Evolutionary conservation across 306 rosid species (phyloP), one percentile per base, ranked within the genome.

Genomic region (Herpetospermum pedunculosum): DNA sequence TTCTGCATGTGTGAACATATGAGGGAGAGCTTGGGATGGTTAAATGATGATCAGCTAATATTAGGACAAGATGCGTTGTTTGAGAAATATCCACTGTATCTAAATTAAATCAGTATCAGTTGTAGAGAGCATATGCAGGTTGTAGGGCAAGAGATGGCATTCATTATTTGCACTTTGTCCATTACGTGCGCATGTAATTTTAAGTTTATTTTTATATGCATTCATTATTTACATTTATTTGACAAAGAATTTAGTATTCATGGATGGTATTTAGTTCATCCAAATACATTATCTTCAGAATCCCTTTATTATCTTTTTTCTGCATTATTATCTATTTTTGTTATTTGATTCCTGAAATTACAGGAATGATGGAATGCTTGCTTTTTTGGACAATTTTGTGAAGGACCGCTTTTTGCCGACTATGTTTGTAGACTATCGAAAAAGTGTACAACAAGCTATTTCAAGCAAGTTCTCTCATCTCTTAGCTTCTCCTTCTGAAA

Each of bases 391-490:
- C 88, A 95, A 95, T 79, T 91, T 95, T 77, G 96, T 95, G 77
- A 95, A 95, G 89, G 99, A 95, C 85, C 99, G 87, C 76, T 95
- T 95, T 70, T 81, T 95, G 74, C 99, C 99, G 37, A 92, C 97
- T 46, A 89, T 95, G 97, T 95, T 91, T 75, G 99, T 95, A 74
- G 99, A 95, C 87, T 95, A 95, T 88, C 85, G 99, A 80, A 95
- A 95, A 82, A 84, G 97, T 73, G 97, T 95, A 73, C 99, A 95
- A 64, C 99, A 95, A 83, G 99, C 99, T 81, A 95, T 95, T 84
- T 95, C 99, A 85, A 95, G 99, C 85, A 91, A 89, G 97, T 91
- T 81, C 84, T 74, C 57, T 59, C 58, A 80, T 75, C 84, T 79
- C 50, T 72, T 79, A 69, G 69, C 54, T 54, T 63, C 21, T 77